Evolutionary conservation across 768 basidiomycete genomes (phyloP).

Genomic region (Leccinum fibrillosum): DNA sequence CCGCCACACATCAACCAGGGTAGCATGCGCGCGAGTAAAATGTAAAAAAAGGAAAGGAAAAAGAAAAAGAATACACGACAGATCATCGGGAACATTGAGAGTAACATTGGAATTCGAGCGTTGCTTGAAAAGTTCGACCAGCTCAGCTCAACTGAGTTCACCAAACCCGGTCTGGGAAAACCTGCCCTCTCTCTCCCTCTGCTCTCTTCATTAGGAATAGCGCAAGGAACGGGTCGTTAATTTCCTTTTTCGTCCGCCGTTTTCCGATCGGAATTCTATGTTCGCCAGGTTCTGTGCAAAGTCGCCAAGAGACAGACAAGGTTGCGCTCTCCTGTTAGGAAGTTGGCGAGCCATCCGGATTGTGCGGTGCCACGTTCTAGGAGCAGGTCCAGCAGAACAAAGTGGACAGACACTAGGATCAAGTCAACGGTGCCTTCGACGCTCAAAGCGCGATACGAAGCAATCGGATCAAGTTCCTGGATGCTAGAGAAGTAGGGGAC

Average conservation of each 20-base stretch:
- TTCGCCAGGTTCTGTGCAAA: not conserved
- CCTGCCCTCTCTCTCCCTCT: not conserved
- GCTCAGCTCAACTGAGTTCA: slow-evolving; percentile 7
- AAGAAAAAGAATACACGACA: not conserved
- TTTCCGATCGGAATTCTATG: not conserved
- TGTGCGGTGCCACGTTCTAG: not conserved
- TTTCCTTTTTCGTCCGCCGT: not conserved
- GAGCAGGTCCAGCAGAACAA: not conserved
- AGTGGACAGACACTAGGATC: not conserved
- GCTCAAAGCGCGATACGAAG: slow-evolving; percentile 2
- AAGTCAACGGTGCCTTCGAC: slow-evolving; percentile 13
- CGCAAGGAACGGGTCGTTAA: not conserved
- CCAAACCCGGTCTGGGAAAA: not conserved
- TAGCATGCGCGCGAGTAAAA: slow-evolving; percentile 16
- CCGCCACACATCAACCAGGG: slow-evolving; percentile 9
- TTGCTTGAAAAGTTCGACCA: not conserved
- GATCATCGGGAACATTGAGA: not conserved
- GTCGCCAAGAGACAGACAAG: not conserved
- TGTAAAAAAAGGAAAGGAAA: not conserved
- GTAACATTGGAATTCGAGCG: not conserved
- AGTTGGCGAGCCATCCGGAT: not conserved
- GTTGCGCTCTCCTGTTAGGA: not conserved
- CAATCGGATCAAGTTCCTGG: slow-evolving; percentile 17
- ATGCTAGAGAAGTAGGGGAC: not conserved
- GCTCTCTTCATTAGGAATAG: not conserved